These are phyloP conservation scores for Trichoderma gracile DNA, from an alignment of 2,329 filamentous ascomycete species.

Conservation along the genomic window DNA sequence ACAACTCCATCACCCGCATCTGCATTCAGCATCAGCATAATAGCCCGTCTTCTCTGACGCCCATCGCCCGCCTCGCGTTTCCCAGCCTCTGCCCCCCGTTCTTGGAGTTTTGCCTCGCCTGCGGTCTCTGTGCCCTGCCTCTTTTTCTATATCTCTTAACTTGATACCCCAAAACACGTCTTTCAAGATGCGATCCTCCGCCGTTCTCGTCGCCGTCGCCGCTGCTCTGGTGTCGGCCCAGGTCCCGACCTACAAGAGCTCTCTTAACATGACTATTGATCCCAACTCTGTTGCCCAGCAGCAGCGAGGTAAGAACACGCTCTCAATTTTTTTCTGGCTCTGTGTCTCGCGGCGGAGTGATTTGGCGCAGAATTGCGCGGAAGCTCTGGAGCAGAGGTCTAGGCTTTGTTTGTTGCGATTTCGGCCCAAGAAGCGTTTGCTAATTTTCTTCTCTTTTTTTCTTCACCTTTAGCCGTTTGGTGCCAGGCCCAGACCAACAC, in stretches of 20 bases:
- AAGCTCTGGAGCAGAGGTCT: not conserved
- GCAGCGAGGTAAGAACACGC: slow-evolving; percentile 43
- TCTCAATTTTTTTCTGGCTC: slow-evolving; percentile 13
- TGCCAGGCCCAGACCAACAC: slow-evolving; percentile 54
- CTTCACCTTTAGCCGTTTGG: slow-evolving; percentile 47
- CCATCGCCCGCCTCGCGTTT: not conserved
- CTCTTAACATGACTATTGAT: slow-evolving; percentile 47
- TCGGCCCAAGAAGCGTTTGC: slow-evolving; percentile 1
- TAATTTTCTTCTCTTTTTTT: not conserved
- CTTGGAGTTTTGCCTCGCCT: slow-evolving; percentile 15
- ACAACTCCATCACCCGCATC: slow-evolving; percentile 25
- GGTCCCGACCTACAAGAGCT: slow-evolving; percentile 47
- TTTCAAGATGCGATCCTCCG: slow-evolving; percentile 45
- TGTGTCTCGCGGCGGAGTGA: not conserved
- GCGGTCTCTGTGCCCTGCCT: slow-evolving; percentile 17
- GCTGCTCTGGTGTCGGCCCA: slow-evolving; percentile 46
- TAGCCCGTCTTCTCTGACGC: slow-evolving; percentile 22
- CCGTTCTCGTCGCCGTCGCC: slow-evolving; percentile 48
- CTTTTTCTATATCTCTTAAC: not conserved
- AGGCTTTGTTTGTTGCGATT: not conserved
- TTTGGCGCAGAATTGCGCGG: not conserved
- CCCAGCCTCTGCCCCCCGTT: not conserved
- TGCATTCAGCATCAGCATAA: slow-evolving; percentile 26
- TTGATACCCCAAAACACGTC: slow-evolving; percentile 25
- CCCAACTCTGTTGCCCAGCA: slow-evolving; percentile 38